Percentiles rank a stretch among this genome's conserved stretches.
Evolutionary conservation across 208 protist genomes (phyloP).

Genomic region (Acanthamoeba royreba): DNA sequence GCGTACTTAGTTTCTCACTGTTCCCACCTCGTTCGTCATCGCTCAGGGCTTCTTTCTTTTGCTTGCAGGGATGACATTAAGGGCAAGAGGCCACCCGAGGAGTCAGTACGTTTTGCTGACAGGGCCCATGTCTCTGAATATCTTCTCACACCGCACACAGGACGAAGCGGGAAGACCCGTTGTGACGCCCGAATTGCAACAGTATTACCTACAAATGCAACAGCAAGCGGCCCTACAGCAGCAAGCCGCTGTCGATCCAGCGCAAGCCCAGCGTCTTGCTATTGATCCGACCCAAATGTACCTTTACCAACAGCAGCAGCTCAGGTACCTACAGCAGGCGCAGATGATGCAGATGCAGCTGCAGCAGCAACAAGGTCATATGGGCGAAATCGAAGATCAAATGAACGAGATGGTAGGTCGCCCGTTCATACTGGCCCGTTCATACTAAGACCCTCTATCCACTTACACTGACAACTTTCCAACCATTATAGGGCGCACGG

Average conservation of each 20-base stretch:
- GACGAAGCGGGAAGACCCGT: not conserved
- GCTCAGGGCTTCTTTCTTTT: not conserved
- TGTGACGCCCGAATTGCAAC: not conserved
- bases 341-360: conserved; percentile 20
- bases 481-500: not conserved
- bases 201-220: conserved; percentile 33
- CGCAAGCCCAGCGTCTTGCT: not conserved
- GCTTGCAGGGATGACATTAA: not conserved
- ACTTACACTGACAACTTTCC: not conserved
- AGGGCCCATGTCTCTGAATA: not conserved
- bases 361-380: conserved; percentile 21
- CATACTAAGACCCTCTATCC: not conserved
- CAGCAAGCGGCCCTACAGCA: not conserved
- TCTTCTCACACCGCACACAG: not conserved
- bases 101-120: not conserved
- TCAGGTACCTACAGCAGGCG: not conserved
- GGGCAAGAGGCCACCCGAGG: not conserved
- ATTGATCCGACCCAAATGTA: not conserved
- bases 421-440: not conserved
- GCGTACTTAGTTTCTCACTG: conserved; percentile 30
- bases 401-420: not conserved
- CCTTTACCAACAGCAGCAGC: not conserved
- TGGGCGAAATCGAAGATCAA: not conserved
- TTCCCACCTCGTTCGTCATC: not conserved
- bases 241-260: not conserved